Evolutionary conservation across 2,329 filamentous ascomycete genomes (phyloP), one percentile per base, ranked within the genome.

Genomic region (Ceratocystis destructans): DNA sequence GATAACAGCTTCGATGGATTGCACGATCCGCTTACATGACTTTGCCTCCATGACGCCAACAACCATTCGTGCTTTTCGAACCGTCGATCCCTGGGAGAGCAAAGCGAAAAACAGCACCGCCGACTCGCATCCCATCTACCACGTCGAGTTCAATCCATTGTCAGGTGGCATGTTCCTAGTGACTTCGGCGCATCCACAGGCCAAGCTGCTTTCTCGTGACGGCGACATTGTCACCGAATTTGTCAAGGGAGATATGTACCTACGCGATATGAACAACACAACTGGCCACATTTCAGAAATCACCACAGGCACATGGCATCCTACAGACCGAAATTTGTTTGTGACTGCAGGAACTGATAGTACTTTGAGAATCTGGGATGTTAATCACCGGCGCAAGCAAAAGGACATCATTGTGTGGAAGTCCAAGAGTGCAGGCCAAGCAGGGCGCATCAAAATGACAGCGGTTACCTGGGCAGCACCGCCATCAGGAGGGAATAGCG

Each of bases 171-270:
- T 88, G 68, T 86, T 99, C 68, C 83, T 99, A 44, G 95, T 94
- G 71, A 81, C 97, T 57, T 88, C 91, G 6, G 91, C 93, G 5
- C 89, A 93, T 50, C 87, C 93, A 1, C 93, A 97, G 74, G 90
- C 93, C 12, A 92, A 91, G 74, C 86, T 99, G 28, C 81, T 97
- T 74, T 89, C 85, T 71, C 86, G 94, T 72, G 93, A 99, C 77
- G 94, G 94, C 48, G 90, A 95, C 57, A 81, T 88, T 6, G 72
- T 95, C 62, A 87, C 87, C 0, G 91, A 96, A 73, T 97, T 96
- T 70, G 87, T 91, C 71, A 99, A 99, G 77, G 94, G 94, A 59
- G 94, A 99, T 74, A 97, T 97, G 92, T 99, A 99, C 72, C 78
- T 99, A 70, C 84, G 93, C 65, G 94, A 99, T 74, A 95, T 97